Percentiles rank a stretch among this genome's conserved stretches.
phyloP scores from a whole-genome alignment of 140 eudicot species.

The Flaveria floridana region DNA sequence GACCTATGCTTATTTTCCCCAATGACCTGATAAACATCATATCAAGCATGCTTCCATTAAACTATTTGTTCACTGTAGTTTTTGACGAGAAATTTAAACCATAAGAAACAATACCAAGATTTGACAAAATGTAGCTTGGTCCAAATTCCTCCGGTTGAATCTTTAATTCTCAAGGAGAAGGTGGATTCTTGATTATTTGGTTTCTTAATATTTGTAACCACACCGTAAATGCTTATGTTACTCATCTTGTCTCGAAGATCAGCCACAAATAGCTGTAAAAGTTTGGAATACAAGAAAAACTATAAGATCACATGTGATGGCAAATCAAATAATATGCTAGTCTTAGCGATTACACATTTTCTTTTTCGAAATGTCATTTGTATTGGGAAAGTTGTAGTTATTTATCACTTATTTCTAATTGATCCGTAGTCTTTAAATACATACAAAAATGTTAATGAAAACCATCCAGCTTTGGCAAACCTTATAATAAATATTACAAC shows the following conservation, averaged over 20 bases:
- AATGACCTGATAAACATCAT: conserved; percentile 53
- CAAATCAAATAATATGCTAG: background rate
- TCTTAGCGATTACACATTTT: conserved; percentile 4
- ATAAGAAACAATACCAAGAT: conserved; percentile 53
- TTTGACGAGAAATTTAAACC: background rate
- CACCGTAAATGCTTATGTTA: conserved; percentile 79
- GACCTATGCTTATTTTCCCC: conserved; percentile 79
- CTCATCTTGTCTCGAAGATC: conserved; percentile 92
- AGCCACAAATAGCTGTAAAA: conserved; percentile 70
- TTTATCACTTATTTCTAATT: background rate
- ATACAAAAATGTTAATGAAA: background rate
- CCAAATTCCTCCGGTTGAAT: conserved; percentile 75
- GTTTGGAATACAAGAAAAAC: conserved; percentile 44
- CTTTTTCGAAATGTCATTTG: conserved; percentile 9
- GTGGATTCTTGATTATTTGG: conserved; percentile 34
- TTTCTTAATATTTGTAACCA: conserved; percentile 46
- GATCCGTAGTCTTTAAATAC: background rate
- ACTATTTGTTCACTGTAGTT: background rate
- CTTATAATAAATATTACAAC: background rate
- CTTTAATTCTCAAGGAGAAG: conserved; percentile 60
- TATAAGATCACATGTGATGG: conserved; percentile 26
- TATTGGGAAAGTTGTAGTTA: conserved; percentile 3
- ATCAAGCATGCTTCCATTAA: conserved; percentile 11
- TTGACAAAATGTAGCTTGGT: conserved; percentile 60
- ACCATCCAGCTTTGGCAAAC: background rate